Evolutionary conservation across 2,329 filamentous ascomycete species (phyloP), one percentile per base, ranked within the genome.

Genomic region (Colletotrichum scovillei): DNA sequence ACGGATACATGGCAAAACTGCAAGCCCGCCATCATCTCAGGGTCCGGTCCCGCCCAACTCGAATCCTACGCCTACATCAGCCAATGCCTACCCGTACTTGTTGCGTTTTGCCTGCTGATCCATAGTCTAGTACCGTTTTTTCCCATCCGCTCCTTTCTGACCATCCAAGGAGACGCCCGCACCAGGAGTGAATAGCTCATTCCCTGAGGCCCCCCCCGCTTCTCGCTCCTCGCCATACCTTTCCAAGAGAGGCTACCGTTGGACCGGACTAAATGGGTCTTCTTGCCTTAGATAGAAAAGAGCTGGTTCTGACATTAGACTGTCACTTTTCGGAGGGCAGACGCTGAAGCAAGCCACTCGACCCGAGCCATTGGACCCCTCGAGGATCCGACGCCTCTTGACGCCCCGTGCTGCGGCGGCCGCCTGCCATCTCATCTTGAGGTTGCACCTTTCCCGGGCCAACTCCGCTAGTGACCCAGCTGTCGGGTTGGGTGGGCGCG

Each of bases 341-440:
- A 30, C 58, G 66, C 65, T 58, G 60, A 24, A 53, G 60, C 30
- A 68, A 72, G 68, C 68, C 68, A 67, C 68, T 72, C 32, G 46
- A 69, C 58, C 69, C 69, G 56, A 38, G 38, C 26, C 58, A 55
- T 28, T 57, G 66, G 66, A 64, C 59, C 65, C 69, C 52, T 57
- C 42, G 32, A 56, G 58, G 38, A 28, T 38, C 32, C 38, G 63
- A 30, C 65, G 32, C 58, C 69, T 30, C 59, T 53, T 69, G 58
- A 63, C 59, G 69, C 53, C 59, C 69, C 32, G 66, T 72, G 65
- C 66, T 64, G 58, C 42, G 22, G 57, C 53, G 58, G 28, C 66
- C 65, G 24, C 65, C 66, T 72, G 69, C 69, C 69, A 72, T 69
- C 69, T 42, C 46, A 69, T 63, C 64, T 63, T 49, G 49, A 68